Conservation (phyloP, 495 filamentous ascomycete species). For the Immersiella caudata region DNA sequence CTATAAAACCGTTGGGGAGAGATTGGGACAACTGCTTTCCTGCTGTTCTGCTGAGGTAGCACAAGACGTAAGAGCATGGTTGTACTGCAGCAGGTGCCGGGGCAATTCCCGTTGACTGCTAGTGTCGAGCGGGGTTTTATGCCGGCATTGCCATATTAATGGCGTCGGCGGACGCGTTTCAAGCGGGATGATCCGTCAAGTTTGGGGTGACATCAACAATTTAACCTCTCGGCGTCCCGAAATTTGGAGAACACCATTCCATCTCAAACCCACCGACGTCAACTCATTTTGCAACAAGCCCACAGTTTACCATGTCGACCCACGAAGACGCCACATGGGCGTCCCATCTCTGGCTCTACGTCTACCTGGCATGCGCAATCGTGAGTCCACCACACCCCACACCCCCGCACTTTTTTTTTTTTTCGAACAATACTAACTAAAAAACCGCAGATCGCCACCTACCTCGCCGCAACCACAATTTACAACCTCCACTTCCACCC, state of each 20-base stretch:
- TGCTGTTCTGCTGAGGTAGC: too few species aligned
- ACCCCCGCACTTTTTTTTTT: too few species aligned
- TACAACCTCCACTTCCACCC: constrained; percentile 52
- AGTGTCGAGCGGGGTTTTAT: background rate
- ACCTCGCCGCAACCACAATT: constrained; percentile 16
- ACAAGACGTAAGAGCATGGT: too few species aligned
- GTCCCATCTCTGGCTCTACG: too few species aligned
- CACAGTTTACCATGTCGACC: background rate
- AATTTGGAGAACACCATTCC: background rate
- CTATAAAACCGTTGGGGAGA: too few species aligned
- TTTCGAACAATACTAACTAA: too few species aligned
- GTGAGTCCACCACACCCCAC: too few species aligned
- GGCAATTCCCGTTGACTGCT: background rate
- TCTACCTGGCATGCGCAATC: too few species aligned
- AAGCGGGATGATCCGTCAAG: background rate
- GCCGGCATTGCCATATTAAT: constrained; percentile 6
- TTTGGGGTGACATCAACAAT: background rate
- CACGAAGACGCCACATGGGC: too few species aligned
- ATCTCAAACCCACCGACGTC: background rate
- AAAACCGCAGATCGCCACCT: constrained; percentile 7
- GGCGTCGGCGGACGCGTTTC: background rate
- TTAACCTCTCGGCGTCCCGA: background rate
- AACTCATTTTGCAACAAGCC: background rate
- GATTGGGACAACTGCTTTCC: too few species aligned
- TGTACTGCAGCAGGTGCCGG: background rate